A percentile compares a stretch with the other conserved stretches of the same genome.
Evolutionary conservation across 176 grass and related monocot species (phyloP).

Genomic region (Avena eriantha): DNA sequence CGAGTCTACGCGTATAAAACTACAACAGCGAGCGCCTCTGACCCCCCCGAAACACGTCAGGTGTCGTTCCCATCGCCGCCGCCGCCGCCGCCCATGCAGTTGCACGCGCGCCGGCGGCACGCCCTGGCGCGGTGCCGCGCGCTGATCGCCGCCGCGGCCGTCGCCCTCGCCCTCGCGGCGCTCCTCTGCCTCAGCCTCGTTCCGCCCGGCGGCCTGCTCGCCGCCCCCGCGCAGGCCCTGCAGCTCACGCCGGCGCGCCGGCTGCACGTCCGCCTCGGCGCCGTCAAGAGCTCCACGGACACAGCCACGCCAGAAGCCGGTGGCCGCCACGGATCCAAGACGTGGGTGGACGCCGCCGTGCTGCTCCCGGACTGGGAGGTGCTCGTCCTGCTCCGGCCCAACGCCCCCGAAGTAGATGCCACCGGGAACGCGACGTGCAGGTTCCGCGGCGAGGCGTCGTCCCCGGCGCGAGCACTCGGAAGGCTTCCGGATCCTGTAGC

Average conservation of each 20-base stretch:
- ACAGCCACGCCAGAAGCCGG: neutral
- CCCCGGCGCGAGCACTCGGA: conserved; percentile 47
- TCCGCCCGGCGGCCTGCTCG: neutral
- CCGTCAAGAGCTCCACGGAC: neutral
- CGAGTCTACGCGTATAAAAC: neutral
- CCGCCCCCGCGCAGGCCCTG: neutral
- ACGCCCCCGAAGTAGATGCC: neutral
- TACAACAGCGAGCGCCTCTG: neutral
- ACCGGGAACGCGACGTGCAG: conserved; percentile 39
- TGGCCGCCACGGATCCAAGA: neutral
- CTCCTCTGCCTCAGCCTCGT: conserved; percentile 5
- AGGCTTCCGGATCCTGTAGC: conserved; percentile 23
- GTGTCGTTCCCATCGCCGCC: neutral
- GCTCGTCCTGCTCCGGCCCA: conserved; percentile 48
- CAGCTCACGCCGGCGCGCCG: neutral
- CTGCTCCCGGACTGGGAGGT: conserved; percentile 77
- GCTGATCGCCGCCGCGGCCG: neutral
- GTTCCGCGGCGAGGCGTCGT: conserved; percentile 46
- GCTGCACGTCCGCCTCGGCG: conserved; percentile 22
- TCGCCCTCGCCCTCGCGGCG: neutral
- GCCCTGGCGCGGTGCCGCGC: neutral
- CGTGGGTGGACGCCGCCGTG: conserved; percentile 36
- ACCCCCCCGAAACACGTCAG: neutral
- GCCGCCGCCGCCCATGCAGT: conserved; percentile 1
- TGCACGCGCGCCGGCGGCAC: conserved; percentile 40